Conservation (phyloP, 1,139 yeast genomes). For the Debaryomyces psychrophilus region DNA sequence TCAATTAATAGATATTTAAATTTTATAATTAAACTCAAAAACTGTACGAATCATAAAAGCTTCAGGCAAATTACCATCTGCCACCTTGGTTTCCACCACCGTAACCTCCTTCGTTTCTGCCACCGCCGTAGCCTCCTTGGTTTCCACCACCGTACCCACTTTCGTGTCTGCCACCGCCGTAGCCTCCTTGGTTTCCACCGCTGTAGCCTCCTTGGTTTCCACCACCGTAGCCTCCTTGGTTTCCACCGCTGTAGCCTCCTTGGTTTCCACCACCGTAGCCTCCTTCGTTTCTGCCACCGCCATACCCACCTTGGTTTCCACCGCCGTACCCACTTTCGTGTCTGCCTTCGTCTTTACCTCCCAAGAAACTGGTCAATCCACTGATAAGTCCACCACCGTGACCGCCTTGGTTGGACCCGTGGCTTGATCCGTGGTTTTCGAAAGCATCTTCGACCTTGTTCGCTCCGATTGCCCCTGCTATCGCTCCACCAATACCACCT, state of each 20-base stretch:
- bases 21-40: background rate
- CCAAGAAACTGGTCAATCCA: conserved; percentile 18
- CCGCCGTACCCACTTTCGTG: conserved; percentile 16
- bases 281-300: conserved; percentile 12
- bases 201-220: conserved; percentile 15
- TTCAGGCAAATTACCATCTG: conserved; percentile 12
- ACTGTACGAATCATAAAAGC: background rate
- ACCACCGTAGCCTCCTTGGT: conserved; percentile 17
- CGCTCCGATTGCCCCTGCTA: conserved; percentile 64
- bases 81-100: conserved; percentile 11
- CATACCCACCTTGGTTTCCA: conserved; percentile 10
- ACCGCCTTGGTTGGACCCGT: conserved; percentile 12
- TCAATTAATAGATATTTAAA: background rate
- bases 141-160: conserved; percentile 18
- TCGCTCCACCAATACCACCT: conserved; percentile 60
- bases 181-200: conserved; percentile 18
- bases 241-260: conserved; percentile 13
- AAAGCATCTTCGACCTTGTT: conserved; percentile 52
- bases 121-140: conserved; percentile 12
- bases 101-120: too few species aligned
- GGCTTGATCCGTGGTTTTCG: conserved; percentile 24
- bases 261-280: conserved; percentile 13
- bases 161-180: conserved; percentile 17
- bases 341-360: conserved; percentile 16
- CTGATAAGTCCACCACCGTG: conserved; percentile 12